Conservation (phyloP, 352 stramenopile genomes). For the Pythium coloratum region DNA sequence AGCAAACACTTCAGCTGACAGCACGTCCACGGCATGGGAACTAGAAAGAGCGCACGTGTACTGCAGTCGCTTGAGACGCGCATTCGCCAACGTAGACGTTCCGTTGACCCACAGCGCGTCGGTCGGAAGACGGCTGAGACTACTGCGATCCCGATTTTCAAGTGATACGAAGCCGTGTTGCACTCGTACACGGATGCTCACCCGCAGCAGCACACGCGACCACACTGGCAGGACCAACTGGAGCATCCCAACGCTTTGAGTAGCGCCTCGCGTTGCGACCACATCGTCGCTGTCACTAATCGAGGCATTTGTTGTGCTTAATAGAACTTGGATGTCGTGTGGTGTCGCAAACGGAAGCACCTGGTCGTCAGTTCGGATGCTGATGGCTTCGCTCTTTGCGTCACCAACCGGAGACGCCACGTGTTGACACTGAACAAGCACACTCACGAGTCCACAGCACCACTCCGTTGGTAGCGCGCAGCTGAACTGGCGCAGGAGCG, state of each 20-base stretch:
- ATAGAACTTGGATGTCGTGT: background rate
- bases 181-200: constrained; percentile 3
- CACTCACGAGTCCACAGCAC: constrained; percentile 11
- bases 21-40: constrained; percentile 4
- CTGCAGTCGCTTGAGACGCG: constrained; percentile 7
- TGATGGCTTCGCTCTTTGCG: background rate
- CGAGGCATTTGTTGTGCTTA: background rate
- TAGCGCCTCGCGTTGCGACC: background rate
- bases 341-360: background rate
- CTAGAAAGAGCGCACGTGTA: constrained; percentile 5
- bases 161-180: background rate
- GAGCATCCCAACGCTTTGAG: background rate
- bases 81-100: constrained; percentile 23
- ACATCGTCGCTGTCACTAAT: background rate
- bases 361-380: constrained; percentile 11
- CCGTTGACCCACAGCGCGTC: constrained; percentile 31
- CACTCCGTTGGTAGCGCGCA: constrained; percentile 6
- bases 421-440: background rate
- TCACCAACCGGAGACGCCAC: background rate
- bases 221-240: background rate
- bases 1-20: constrained; percentile 4
- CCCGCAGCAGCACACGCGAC: background rate
- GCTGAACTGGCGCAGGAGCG: constrained; percentile 5
- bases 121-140: background rate
- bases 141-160: background rate